phyloP scores from a whole-genome alignment of 208 protist genomes.

The Angomonas deanei region DNA sequence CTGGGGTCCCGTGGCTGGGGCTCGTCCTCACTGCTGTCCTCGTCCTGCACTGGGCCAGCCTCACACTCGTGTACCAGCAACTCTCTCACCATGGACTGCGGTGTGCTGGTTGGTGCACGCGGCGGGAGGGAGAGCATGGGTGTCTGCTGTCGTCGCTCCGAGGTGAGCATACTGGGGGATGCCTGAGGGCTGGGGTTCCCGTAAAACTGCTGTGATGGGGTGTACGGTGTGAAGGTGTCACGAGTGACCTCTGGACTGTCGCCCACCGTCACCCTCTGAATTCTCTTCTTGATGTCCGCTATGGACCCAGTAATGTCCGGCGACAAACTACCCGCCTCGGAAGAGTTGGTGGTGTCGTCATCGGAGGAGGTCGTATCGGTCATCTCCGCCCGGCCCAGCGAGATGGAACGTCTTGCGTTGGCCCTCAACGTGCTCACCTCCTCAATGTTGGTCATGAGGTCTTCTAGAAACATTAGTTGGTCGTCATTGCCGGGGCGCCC shows the following conservation, averaged over 20 bases:
- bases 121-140: conserved; percentile 2
- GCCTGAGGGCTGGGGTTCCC: not conserved
- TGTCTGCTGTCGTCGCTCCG: not conserved
- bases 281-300: not conserved
- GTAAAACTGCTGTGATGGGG: not conserved
- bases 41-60: not conserved
- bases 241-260: not conserved
- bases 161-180: not conserved
- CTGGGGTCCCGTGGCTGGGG: not conserved
- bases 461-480: not conserved
- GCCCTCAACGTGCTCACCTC: no score
- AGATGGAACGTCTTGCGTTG: not conserved
- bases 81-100: not conserved
- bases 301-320: not conserved
- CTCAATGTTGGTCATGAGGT: not conserved
- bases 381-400: not conserved
- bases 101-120: conserved; percentile 4
- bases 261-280: not conserved
- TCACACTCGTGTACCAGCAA: not conserved
- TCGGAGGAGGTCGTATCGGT: not conserved
- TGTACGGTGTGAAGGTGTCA: no score
- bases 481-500: not conserved
- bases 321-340: not conserved
- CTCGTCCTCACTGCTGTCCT: conserved; percentile 2
- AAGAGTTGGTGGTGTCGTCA: not conserved